Base-by-base conservation (phyloP, 2,329 filamentous ascomycete genomes). In the Fusarium equiseti region DNA sequence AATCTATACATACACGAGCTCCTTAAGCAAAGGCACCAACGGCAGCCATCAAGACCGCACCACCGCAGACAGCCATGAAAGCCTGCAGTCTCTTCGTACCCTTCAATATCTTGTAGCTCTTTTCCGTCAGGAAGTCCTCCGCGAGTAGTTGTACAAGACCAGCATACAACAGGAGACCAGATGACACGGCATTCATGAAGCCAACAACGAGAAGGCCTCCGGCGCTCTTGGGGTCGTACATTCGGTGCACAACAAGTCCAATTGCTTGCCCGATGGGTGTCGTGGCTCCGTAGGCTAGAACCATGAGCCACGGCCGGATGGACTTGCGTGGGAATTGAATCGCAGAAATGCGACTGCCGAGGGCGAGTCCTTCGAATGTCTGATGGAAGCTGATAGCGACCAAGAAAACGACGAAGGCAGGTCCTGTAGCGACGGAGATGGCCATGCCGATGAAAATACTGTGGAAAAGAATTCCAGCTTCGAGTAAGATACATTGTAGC, bases 361-460 rank as follows among this genome's bases (percentile, higher is more conserved):
- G 87, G 0, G 94, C 94, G 16, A 97, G 89, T 3, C 94, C 94
- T 81, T 97, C 94, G 71, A 97, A 97, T 2, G 92, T 94, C 81
- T 97, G 92, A 76, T 96, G 93, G 80, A 95, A 95, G 70, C 88
- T 89, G 68, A 96, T 94, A 52, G 93, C 93, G 31, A 95, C 85
- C 0, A 96, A 84, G 69, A 96, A 92, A 15, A 95, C 91, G 44
- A 93, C 84, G 76, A 96, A 96, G 2, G 91, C 89, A 0, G 92
- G 91, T 0, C 92, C 92, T 0, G 92, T 94, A 1, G 93, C 90
- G 1, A 96, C 93, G 1, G 91, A 94, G 31, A 96, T 86, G 6
- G 93, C 92, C 92, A 95, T 95, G 67, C 93, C 93, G 73, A 96
- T 95, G 76, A 96, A 96, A 57, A 96, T 86, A 76, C 90, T 92